phyloP scores from a whole-genome alignment of 1,139 yeast species.

The Wickerhamomyces sp. region DNA sequence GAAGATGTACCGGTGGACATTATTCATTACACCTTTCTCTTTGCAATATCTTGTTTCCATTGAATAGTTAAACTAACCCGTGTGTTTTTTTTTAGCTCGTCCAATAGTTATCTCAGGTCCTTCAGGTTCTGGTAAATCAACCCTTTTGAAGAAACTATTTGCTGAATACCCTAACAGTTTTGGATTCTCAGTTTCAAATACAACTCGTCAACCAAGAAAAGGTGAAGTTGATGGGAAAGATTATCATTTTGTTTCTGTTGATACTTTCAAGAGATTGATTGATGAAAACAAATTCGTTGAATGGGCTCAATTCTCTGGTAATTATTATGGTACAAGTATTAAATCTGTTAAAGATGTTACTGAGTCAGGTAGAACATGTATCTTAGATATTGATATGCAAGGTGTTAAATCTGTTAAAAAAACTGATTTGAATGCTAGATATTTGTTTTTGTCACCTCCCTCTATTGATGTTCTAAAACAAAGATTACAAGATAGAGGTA shows the following conservation, averaged over 20 bases:
- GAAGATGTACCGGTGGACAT: no score
- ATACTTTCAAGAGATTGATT: conserved; percentile 71
- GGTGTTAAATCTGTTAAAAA: conserved; percentile 91
- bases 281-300: conserved; percentile 78
- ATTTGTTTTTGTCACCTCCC: conserved; percentile 88
- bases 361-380: conserved; percentile 63
- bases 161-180: conserved; percentile 85
- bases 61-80: conserved; percentile 6
- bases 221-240: conserved; percentile 91
- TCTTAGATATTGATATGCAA: conserved; percentile 97
- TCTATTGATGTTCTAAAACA: conserved; percentile 67
- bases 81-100: conserved; percentile 38
- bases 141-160: conserved; percentile 81
- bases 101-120: conserved; percentile 98
- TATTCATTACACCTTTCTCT: not conserved
- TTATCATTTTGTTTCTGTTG: conserved; percentile 80
- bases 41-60: not conserved
- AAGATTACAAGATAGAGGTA: conserved; percentile 85
- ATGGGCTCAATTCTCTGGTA: conserved; percentile 97
- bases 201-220: conserved; percentile 86
- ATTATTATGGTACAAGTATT: conserved; percentile 91
- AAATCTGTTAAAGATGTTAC: conserved; percentile 65
- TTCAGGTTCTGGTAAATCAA: conserved; percentile 95
- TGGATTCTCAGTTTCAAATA: conserved; percentile 91
- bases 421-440: conserved; percentile 79